phyloP scores from a whole-genome alignment of 768 basidiomycete species.

The Podaxis mareebaensis region DNA sequence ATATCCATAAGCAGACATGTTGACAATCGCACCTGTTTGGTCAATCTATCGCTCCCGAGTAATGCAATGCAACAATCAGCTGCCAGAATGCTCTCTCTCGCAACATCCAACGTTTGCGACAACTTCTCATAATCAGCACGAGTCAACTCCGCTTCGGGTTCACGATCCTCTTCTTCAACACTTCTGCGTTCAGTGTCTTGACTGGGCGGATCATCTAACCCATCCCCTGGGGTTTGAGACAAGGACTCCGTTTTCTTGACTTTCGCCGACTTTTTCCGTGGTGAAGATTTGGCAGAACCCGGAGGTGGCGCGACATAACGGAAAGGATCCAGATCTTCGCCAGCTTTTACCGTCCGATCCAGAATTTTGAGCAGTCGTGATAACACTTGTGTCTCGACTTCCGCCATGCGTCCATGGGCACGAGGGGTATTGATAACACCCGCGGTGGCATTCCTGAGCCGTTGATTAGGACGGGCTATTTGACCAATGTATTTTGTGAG shows the following conservation, averaged over 20 bases:
- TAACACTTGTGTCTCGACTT: conserved; percentile 64
- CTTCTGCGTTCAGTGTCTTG: conserved; percentile 28
- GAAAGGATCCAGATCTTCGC: conserved; percentile 78
- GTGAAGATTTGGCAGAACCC: conserved; percentile 35
- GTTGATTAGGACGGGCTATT: conserved; percentile 66
- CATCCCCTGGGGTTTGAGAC: conserved; percentile 43
- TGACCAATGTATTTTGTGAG: conserved; percentile 69
- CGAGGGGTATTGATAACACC: conserved; percentile 47
- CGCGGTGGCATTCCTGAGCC: conserved; percentile 49
- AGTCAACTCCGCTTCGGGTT: conserved; percentile 18
- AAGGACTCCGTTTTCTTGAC: conserved; percentile 43
- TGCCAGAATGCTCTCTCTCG: conserved; percentile 74
- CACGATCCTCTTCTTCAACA: conserved; percentile 20
- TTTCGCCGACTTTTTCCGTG: conserved; percentile 48
- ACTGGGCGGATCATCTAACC: conserved; percentile 26
- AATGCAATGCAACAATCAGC: conserved; percentile 83
- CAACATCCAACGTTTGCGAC: conserved; percentile 53
- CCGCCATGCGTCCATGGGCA: conserved; percentile 57
- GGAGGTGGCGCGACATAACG: conserved; percentile 28
- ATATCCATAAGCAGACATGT: background rate
- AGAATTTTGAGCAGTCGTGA: conserved; percentile 73
- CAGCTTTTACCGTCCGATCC: conserved; percentile 75
- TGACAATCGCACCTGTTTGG: conserved; percentile 71
- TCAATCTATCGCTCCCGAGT: conserved; percentile 73
- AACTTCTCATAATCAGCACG: conserved; percentile 46